phyloP scores from a whole-genome alignment of 2,329 filamentous ascomycete genomes.

The Volutella citrinella region DNA sequence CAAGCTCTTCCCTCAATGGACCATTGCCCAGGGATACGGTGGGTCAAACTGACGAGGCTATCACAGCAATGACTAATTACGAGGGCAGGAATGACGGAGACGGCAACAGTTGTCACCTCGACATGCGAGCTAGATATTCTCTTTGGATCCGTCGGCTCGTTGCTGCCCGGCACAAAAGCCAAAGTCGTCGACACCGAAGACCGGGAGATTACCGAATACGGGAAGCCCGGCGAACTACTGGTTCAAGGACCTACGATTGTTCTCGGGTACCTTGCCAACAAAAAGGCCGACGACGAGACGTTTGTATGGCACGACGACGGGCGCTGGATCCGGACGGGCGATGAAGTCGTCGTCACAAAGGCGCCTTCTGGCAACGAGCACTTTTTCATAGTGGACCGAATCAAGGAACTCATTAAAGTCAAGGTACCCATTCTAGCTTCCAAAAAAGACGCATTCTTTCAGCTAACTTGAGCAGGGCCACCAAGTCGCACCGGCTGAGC shows the following conservation, averaged over 20 bases:
- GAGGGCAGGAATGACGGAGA: constrained; percentile 67
- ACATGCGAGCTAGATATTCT: constrained; percentile 59
- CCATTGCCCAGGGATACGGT: too few species aligned
- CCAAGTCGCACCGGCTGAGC: constrained; percentile 70
- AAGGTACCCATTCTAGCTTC: constrained; percentile 50
- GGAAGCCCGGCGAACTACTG: constrained; percentile 76
- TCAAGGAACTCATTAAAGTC: constrained; percentile 71
- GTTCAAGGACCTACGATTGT: constrained; percentile 75
- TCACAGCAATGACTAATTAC: constrained; percentile 1
- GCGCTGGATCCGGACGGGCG: constrained; percentile 79
- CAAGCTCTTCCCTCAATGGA: constrained; percentile 59
- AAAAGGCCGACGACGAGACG: constrained; percentile 76
- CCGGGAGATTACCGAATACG: constrained; percentile 62
- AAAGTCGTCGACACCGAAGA: constrained; percentile 66
- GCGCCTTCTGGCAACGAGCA: constrained; percentile 71
- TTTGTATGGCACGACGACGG: constrained; percentile 66
- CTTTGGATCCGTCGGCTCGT: constrained; percentile 65
- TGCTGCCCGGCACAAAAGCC: constrained; percentile 61
- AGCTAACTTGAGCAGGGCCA: constrained; percentile 49
- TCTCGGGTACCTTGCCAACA: constrained; percentile 83
- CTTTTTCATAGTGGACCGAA: constrained; percentile 77
- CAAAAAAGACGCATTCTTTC: neutral
- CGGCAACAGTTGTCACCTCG: constrained; percentile 62
- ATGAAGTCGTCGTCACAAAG: constrained; percentile 71
- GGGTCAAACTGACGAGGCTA: too few species aligned